A percentile compares a stretch with the other conserved stretches of the same genome.
These are phyloP conservation scores for Xylaria grammica DNA, from an alignment of 495 filamentous ascomycete genomes.

Conservation along the genomic window DNA sequence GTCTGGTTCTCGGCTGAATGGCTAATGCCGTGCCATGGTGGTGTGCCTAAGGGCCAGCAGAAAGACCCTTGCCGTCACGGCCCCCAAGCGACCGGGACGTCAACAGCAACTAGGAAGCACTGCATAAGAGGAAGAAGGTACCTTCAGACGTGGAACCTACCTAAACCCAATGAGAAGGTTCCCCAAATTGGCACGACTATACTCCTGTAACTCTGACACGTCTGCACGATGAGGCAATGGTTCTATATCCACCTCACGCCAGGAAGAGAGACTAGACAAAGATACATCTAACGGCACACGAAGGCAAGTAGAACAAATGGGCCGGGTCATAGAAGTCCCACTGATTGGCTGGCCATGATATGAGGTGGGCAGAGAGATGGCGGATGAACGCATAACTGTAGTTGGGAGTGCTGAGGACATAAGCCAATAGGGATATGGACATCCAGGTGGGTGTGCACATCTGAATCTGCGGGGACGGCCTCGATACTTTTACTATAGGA, in stretches of 20 bases:
- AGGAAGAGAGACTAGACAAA: constrained; percentile 22
- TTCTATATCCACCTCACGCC: constrained; percentile 13
- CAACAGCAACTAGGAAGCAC: constrained; percentile 32
- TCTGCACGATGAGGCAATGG: constrained; percentile 13
- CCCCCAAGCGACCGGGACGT: constrained; percentile 39
- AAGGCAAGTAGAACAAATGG: constrained; percentile 29
- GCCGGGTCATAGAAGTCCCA: constrained; percentile 45
- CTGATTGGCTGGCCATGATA: constrained; percentile 49
- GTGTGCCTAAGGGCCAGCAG: constrained; percentile 51
- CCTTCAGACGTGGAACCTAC: constrained; percentile 9
- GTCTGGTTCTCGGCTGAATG: constrained; percentile 59
- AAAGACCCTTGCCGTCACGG: constrained; percentile 43
- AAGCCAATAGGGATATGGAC: constrained; percentile 46
- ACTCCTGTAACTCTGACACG: constrained; percentile 19
- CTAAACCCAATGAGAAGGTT: constrained; percentile 12
- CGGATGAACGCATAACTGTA: constrained; percentile 57
- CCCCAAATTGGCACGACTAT: constrained; percentile 12
- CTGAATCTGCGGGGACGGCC: constrained; percentile 40
- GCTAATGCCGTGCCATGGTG: constrained; percentile 57
- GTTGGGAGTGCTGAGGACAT: constrained; percentile 42
- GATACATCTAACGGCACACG: constrained; percentile 30
- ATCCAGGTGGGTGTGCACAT: constrained; percentile 43
- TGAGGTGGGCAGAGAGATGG: constrained; percentile 51
- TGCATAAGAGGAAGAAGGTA: constrained; percentile 25
- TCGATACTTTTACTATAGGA: constrained; percentile 38